Percentiles rank a stretch among this genome's conserved stretches.
Conservation (phyloP, 768 basidiomycete species). For the Daedalea quercina region DNA sequence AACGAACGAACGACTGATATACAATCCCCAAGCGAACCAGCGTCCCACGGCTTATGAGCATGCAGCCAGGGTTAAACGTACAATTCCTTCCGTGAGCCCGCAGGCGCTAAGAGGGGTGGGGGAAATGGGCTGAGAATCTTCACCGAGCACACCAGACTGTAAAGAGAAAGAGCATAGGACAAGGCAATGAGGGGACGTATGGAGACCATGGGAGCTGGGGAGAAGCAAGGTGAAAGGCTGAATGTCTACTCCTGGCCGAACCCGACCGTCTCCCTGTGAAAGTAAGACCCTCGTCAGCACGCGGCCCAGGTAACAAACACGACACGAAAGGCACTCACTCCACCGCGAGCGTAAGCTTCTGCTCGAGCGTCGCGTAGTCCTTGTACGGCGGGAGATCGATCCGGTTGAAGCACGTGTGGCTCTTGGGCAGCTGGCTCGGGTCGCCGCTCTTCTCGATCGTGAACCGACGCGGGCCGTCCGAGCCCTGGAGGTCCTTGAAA, state of each 20-base stretch:
- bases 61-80: not conserved
- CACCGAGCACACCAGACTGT: not conserved
- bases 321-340: constrained; percentile 55
- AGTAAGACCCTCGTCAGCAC: constrained; percentile 6
- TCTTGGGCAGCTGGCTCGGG: constrained; percentile 93
- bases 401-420: constrained; percentile 92
- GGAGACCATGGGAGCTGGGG: not conserved
- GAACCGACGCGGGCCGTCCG: constrained; percentile 93
- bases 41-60: too few relatives aligned
- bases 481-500: constrained; percentile 97
- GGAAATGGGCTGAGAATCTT: not conserved
- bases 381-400: constrained; percentile 98
- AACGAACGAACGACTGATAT: not conserved
- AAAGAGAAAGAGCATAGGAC: not conserved
- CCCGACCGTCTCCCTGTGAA: constrained; percentile 78
- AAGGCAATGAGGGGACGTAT: not conserved
- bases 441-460: constrained; percentile 99
- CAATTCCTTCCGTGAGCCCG: not conserved
- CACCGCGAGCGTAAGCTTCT: constrained; percentile 90
- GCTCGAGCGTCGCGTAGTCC: constrained; percentile 88
- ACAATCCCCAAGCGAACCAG: not conserved
- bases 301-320: not conserved
- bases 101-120: not conserved
- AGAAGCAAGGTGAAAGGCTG: not conserved
- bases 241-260: constrained; percentile 75